Evolutionary conservation across 2,329 filamentous ascomycete genomes (phyloP).

Genomic region (Fusarium nygamai): DNA sequence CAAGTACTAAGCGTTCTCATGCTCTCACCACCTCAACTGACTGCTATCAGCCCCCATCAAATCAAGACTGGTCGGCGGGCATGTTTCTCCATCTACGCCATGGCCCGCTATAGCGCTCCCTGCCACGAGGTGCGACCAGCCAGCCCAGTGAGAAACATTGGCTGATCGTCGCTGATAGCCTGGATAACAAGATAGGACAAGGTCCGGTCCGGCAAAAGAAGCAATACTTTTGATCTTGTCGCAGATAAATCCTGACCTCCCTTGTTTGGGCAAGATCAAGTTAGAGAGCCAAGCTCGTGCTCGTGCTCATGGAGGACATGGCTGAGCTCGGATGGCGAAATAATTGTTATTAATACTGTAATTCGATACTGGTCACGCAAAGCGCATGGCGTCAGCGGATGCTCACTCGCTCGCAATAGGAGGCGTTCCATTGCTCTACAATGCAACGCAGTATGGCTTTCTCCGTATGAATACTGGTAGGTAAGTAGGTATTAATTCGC

Average conservation of each 20-base stretch:
- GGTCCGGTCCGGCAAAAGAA: slow-evolving; percentile 10
- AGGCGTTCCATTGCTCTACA: not conserved
- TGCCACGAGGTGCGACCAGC: slow-evolving; percentile 31
- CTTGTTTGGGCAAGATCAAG: not conserved
- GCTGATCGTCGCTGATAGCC: slow-evolving; percentile 14
- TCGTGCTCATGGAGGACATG: not conserved
- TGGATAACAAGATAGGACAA: slow-evolving; percentile 16
- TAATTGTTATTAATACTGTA: slow-evolving; percentile 13
- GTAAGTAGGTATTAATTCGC: not conserved
- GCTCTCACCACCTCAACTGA: not conserved
- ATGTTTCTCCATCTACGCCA: slow-evolving; percentile 29
- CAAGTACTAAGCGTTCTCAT: not conserved
- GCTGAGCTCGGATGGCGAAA: slow-evolving; percentile 31
- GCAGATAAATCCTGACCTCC: not conserved
- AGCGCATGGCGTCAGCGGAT: slow-evolving; percentile 36
- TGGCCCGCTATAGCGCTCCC: slow-evolving; percentile 15
- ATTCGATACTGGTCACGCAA: not conserved
- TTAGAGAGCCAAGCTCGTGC: not conserved
- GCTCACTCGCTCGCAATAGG: slow-evolving; percentile 29
- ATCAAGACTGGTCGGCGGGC: slow-evolving; percentile 3
- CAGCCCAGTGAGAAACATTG: slow-evolving; percentile 12
- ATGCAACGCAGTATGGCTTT: not conserved
- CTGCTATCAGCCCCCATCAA: slow-evolving; percentile 1
- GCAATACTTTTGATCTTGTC: not conserved
- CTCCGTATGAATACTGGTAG: not conserved